Conservation (phyloP, 2,329 filamentous ascomycete genomes). For the Falciphora oryzae region DNA sequence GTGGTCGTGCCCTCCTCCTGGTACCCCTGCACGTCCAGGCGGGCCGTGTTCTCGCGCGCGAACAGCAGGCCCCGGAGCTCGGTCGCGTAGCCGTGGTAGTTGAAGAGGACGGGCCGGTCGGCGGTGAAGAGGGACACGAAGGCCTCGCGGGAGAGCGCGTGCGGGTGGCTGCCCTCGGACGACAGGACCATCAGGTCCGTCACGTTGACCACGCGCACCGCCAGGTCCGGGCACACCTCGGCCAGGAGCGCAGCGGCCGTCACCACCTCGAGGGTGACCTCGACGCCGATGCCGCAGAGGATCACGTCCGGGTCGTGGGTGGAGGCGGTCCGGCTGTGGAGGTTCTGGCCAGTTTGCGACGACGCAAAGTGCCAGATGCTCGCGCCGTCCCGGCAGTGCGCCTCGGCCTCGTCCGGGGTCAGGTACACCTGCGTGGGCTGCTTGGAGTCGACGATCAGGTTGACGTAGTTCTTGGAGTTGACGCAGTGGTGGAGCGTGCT, state of each 20-base stretch:
- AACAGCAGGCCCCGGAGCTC: conserved; percentile 59
- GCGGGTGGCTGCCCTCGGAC: conserved; percentile 50
- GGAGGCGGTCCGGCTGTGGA: not conserved
- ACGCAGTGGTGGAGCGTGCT: conserved; percentile 59
- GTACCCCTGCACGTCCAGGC: conserved; percentile 53
- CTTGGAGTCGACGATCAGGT: conserved; percentile 63
- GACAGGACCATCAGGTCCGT: conserved; percentile 60
- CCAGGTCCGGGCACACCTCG: conserved; percentile 42
- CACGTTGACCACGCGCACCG: conserved; percentile 58
- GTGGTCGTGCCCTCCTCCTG: conserved; percentile 62
- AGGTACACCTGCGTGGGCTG: conserved; percentile 59
- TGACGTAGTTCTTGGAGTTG: conserved; percentile 57
- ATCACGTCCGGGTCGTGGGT: conserved; percentile 53
- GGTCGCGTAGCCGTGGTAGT: conserved; percentile 60
- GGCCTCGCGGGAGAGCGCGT: conserved; percentile 44
- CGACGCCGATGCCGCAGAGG: conserved; percentile 58
- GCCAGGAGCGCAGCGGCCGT: conserved; percentile 52
- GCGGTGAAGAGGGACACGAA: conserved; percentile 53
- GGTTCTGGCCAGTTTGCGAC: conserved; percentile 30
- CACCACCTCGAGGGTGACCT: conserved; percentile 60
- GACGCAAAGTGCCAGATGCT: conserved; percentile 58
- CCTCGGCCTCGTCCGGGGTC: conserved; percentile 50
- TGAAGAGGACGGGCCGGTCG: conserved; percentile 53
- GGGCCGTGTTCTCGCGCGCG: conserved; percentile 43
- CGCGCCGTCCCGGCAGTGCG: conserved; percentile 54